Evolutionary conservation across 2,329 filamentous ascomycete genomes (phyloP).

Genomic region (Pleomassaria siparia): DNA sequence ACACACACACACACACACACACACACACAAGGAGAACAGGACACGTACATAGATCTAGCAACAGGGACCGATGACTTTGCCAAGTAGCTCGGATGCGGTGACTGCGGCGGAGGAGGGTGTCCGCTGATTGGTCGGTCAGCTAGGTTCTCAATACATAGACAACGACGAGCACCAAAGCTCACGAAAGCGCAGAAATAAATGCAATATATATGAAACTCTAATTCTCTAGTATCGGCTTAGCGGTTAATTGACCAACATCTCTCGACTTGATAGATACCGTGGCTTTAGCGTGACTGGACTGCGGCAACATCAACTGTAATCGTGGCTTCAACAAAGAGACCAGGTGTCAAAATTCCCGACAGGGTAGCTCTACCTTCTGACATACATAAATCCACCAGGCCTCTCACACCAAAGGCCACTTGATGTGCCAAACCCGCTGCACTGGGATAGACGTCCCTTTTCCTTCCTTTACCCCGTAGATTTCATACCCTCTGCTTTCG

Average conservation of each 20-base stretch:
- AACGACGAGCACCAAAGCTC: neutral
- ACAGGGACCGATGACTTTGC: neutral
- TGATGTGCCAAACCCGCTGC: conserved; percentile 13
- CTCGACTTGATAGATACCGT: neutral
- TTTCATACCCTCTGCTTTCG: conserved; percentile 11
- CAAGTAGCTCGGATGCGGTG: neutral
- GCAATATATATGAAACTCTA: neutral
- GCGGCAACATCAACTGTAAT: conserved; percentile 28
- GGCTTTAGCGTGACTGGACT: conserved; percentile 2
- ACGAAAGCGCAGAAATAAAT: neutral
- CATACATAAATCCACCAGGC: conserved; percentile 11
- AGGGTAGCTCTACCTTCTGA: conserved; percentile 25
- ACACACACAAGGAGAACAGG: neutral
- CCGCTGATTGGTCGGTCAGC: conserved; percentile 23
- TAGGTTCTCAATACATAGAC: neutral
- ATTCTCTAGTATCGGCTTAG: neutral
- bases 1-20: too few relatives aligned
- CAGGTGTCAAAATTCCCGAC: conserved; percentile 25
- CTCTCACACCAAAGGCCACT: conserved; percentile 19
- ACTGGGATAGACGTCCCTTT: conserved; percentile 32
- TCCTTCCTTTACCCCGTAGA: conserved; percentile 14
- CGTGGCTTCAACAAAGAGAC: conserved; percentile 19
- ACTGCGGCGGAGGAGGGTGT: conserved; percentile 7
- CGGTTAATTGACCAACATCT: neutral
- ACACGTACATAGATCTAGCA: neutral